Conservation (phyloP, 768 basidiomycete genomes). For the Naganishia friedmannii region DNA sequence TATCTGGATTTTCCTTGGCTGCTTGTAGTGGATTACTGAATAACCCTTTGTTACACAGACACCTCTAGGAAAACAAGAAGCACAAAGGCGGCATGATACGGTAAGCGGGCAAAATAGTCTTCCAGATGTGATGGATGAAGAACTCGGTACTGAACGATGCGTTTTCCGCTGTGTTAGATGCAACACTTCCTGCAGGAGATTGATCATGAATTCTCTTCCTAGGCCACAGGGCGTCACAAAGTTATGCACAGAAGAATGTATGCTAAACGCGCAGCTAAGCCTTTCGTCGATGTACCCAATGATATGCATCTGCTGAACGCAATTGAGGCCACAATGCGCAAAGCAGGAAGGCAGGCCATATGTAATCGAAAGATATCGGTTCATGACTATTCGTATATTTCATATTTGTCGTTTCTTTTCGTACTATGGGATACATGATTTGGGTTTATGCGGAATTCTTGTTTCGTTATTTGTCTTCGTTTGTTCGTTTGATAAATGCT, state of each 20-base stretch:
- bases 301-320: too few species aligned
- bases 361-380: background rate
- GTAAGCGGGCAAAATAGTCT: conserved; percentile 54
- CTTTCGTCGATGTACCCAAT: background rate
- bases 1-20: background rate
- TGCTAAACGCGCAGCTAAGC: background rate
- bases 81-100: conserved; percentile 67
- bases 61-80: conserved; percentile 64
- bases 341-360: background rate
- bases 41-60: conserved; percentile 55
- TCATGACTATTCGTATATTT: background rate
- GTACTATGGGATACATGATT: conserved; percentile 21
- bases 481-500: background rate
- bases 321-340: background rate
- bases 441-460: background rate
- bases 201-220: conserved; percentile 13
- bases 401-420: conserved; percentile 16
- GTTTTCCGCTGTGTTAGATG: background rate
- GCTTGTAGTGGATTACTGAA: too few species aligned
- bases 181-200: conserved; percentile 5
- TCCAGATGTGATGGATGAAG: background rate
- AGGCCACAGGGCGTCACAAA: background rate
- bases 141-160: background rate
- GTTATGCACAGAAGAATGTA: background rate
- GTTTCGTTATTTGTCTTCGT: background rate